These are phyloP conservation scores for Globisporangium perplexum DNA, from an alignment of 352 stramenopile genomes.

Conservation along the genomic window DNA sequence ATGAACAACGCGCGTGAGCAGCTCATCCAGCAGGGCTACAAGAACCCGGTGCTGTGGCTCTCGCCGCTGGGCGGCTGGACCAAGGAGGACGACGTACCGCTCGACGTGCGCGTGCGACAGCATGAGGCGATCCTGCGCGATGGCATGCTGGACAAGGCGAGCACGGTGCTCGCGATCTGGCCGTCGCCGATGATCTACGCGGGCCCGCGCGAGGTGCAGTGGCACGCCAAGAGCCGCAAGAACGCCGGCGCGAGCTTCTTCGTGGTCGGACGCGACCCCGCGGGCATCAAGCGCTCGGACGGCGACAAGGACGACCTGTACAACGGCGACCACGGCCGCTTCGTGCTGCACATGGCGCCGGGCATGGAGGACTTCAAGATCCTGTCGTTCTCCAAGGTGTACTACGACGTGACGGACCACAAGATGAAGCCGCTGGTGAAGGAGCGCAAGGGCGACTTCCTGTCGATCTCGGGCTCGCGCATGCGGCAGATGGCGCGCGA, in stretches of 20 bases:
- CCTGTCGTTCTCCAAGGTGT: slow-evolving; percentile 94
- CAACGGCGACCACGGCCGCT: slow-evolving; percentile 95
- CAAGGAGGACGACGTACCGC: slow-evolving; percentile 97
- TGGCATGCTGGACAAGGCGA: slow-evolving; percentile 95
- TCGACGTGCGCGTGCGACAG: slow-evolving; percentile 97
- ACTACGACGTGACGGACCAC: slow-evolving; percentile 97
- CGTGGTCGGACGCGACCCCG: slow-evolving; percentile 95
- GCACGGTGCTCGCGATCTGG: slow-evolving; percentile 98
- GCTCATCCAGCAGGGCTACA: slow-evolving; percentile 89
- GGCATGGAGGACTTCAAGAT: slow-evolving; percentile 95
- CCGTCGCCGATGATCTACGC: slow-evolving; percentile 98
- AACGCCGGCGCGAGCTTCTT: slow-evolving; percentile 97
- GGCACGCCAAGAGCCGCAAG: slow-evolving; percentile 96
- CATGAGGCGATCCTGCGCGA: slow-evolving; percentile 91
- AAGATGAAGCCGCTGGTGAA: slow-evolving; percentile 96
- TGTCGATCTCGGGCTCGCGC: slow-evolving; percentile 97
- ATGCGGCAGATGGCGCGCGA: slow-evolving; percentile 96
- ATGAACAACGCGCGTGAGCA: slow-evolving; percentile 96
- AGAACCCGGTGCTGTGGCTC: slow-evolving; percentile 97
- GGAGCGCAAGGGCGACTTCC: slow-evolving; percentile 92
- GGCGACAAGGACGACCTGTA: slow-evolving; percentile 96
- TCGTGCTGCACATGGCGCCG: slow-evolving; percentile 95
- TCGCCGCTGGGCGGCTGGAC: slow-evolving; percentile 97
- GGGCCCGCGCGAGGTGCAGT: slow-evolving; percentile 96
- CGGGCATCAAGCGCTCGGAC: slow-evolving; percentile 96